phyloP scores from a whole-genome alignment of 768 basidiomycete genomes.

The Tulasnella sp. region DNA sequence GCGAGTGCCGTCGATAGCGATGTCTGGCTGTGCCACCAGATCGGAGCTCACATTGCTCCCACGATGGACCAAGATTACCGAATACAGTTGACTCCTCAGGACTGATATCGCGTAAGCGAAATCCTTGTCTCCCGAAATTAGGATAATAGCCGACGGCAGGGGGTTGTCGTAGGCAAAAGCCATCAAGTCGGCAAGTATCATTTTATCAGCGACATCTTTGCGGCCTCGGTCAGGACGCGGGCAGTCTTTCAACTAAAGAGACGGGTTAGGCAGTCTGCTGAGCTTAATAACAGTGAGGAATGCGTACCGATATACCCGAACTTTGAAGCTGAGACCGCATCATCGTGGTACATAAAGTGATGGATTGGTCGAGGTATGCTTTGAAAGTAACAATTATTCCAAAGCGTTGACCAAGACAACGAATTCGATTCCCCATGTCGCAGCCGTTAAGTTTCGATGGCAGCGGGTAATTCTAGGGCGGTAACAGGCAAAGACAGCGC shows the following conservation, averaged over 20 bases:
- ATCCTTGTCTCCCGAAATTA: slow-evolving; percentile 66
- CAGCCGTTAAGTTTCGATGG: slow-evolving; percentile 33
- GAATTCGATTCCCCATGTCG: slow-evolving; percentile 7
- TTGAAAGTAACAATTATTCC: slow-evolving; percentile 40
- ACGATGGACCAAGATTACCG: slow-evolving; percentile 46
- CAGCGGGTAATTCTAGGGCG: slow-evolving; percentile 27
- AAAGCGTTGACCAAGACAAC: not conserved
- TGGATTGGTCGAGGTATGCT: slow-evolving; percentile 46
- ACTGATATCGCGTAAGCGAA: slow-evolving; percentile 60
- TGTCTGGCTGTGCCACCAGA: not conserved
- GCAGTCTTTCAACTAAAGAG: slow-evolving; percentile 31
- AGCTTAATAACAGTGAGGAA: slow-evolving; percentile 36
- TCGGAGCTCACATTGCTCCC: not conserved
- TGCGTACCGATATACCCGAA: slow-evolving; percentile 45
- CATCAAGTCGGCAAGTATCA: slow-evolving; percentile 63
- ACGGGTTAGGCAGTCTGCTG: slow-evolving; percentile 39
- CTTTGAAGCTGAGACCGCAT: slow-evolving; percentile 46
- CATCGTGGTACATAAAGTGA: slow-evolving; percentile 36
- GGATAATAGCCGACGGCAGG: slow-evolving; percentile 50
- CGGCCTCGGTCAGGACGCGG: slow-evolving; percentile 28
- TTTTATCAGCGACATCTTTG: slow-evolving; percentile 45
- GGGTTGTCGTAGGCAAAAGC: slow-evolving; percentile 60
- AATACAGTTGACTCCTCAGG: slow-evolving; percentile 52
- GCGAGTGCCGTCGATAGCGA: not conserved
- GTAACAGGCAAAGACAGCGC: slow-evolving; percentile 32